These are phyloP conservation scores for Scenedesmus sp. DNA, from an alignment of 163 green algal species.

Conservation along the genomic window DNA sequence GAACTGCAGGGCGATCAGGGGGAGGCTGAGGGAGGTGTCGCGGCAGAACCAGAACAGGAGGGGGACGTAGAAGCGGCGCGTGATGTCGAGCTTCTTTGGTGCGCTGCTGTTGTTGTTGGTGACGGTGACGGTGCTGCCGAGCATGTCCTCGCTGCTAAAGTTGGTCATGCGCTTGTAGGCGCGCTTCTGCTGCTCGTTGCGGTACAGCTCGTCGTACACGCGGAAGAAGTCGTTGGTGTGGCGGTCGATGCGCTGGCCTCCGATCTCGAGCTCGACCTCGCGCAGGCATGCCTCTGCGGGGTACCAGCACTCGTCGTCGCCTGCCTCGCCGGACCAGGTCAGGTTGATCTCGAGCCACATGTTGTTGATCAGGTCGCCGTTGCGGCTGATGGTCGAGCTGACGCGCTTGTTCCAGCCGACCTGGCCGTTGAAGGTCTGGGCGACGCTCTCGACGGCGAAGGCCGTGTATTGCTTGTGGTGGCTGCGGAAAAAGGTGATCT, in stretches of 20 bases:
- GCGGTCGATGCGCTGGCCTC: slow-evolving; percentile 56
- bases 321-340: neutral
- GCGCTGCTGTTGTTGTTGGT: too few species aligned
- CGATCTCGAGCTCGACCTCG: slow-evolving; percentile 56
- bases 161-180: slow-evolving; percentile 33
- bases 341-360: too few species aligned
- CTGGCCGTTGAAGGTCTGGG: too few species aligned
- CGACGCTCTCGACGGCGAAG: too few species aligned
- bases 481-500: too few species aligned
- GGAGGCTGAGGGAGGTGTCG: too few species aligned
- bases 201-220: slow-evolving; percentile 54
- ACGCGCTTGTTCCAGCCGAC: too few species aligned
- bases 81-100: neutral
- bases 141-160: slow-evolving; percentile 23
- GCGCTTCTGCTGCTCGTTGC: slow-evolving; percentile 15
- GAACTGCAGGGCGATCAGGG: too few species aligned
- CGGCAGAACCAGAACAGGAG: too few species aligned
- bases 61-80: slow-evolving; percentile 46
- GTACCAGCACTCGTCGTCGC: neutral
- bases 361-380: too few species aligned
- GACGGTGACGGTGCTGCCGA: slow-evolving; percentile 6
- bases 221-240: slow-evolving; percentile 53
- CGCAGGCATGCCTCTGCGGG: slow-evolving; percentile 33
- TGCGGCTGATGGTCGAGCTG: too few species aligned
- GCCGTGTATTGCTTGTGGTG: too few species aligned